Percentiles rank a stretch among this genome's conserved stretches.
Evolutionary conservation across 192 early-diverging fungal genomes (phyloP).

Genomic region (Backusella tuberculispora): DNA sequence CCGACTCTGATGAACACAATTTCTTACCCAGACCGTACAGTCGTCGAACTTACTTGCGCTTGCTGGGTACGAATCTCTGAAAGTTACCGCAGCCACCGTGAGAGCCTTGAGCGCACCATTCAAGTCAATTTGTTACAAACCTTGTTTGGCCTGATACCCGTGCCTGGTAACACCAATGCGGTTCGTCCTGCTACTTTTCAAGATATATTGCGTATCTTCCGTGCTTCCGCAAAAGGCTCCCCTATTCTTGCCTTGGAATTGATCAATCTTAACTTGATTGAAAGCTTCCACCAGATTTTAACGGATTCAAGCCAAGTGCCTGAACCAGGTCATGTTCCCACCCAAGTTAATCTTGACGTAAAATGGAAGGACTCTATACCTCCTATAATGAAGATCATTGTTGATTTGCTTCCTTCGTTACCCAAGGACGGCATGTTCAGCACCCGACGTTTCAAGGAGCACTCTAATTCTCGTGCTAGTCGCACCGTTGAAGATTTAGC

Average conservation of each 20-base stretch:
- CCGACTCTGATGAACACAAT: conserved; percentile 75
- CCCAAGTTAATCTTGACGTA: conserved; percentile 29
- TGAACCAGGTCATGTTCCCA: conserved; percentile 21
- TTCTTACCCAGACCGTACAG: conserved; percentile 69
- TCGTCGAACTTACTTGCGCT: conserved; percentile 71
- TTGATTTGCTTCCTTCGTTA: conserved; percentile 62
- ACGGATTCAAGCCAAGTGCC: conserved; percentile 41
- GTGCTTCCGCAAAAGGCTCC: conserved; percentile 58
- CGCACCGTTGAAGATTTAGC: conserved; percentile 23
- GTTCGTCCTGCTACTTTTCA: conserved; percentile 53
- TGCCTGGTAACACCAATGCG: conserved; percentile 44
- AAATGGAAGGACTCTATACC: conserved; percentile 36
- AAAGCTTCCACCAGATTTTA: conserved; percentile 48
- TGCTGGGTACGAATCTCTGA: conserved; percentile 67
- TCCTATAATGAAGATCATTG: conserved; percentile 56
- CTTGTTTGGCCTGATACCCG: conserved; percentile 59
- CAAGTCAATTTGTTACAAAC: conserved; percentile 58
- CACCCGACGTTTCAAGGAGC: conserved; percentile 31
- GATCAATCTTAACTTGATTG: conserved; percentile 48
- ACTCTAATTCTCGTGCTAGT: conserved; percentile 33
- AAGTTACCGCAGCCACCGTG: conserved; percentile 58
- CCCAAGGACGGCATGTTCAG: conserved; percentile 47
- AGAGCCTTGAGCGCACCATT: conserved; percentile 62
- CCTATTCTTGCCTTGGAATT: conserved; percentile 48
- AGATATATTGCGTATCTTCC: conserved; percentile 58